Base-by-base conservation (phyloP, 108 stramenopile genomes). In the Fragilaria radians region DNA sequence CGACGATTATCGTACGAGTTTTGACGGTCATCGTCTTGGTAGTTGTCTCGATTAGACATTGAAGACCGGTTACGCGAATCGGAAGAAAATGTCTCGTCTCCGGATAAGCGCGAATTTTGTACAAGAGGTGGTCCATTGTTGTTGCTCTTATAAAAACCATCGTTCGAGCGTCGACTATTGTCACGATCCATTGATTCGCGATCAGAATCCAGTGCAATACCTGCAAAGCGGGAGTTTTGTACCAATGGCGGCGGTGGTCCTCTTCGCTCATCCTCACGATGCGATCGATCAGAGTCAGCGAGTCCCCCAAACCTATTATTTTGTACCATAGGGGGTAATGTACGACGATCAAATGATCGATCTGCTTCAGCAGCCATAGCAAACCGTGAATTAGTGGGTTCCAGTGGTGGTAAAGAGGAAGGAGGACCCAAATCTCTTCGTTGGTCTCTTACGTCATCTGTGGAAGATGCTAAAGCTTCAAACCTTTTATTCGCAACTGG, bases 381-480 rank as follows among this genome's bases (percentile, higher is more conserved):
- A 61, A 78, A 83, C 3, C 79, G 59, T 27, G 81, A 79, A 54
- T 77, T 88, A 34, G 66, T 57, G 11, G 58, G 49, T 17, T 28
- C 61, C n/a, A n/a, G n/a, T n/a, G n/a, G n/a, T n/a, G n/a, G n/a
- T n/a, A n/a, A n/a, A n/a, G n/a, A n/a, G n/a, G n/a, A n/a, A 9
- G 52, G 61, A 29, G 57, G 56, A 25, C 55, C 32, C 18, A 69
- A 67, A 42, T 58, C 60, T 32, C 71, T 61, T 22, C 56, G 53
- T 47, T 70, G 53, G 31, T 81, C 69, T 22, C 69, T 67, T 29
- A 76, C 82, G 5, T 68, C 65, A 52, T 76, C 82, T 19, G 73
- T 68, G n/a, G n/a, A n/a, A n/a, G n/a, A n/a, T 19, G 86, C 82
- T 54, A 83, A 81, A 24, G 75, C 72, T 22, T 81, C 82, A 63